These are phyloP conservation scores for Aureobasidium sp. DNA, from an alignment of 2,329 filamentous ascomycete genomes.

Conservation along the genomic window DNA sequence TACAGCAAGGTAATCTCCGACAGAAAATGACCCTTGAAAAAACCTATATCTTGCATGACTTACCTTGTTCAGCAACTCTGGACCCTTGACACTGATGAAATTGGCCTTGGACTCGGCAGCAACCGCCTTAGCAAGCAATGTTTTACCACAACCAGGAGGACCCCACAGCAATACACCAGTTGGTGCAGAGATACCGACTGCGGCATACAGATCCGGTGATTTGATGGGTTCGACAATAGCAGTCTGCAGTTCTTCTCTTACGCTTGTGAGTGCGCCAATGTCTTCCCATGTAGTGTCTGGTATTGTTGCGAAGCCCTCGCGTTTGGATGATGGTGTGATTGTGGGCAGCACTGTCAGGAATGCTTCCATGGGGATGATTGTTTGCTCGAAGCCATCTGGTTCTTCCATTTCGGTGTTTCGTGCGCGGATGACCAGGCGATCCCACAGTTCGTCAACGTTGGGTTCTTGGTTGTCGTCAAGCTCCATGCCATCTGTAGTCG, in stretches of 20 bases:
- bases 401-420: conserved; percentile 42
- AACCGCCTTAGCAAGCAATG: conserved; percentile 88
- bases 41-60: background rate
- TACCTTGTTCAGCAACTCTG: conserved; percentile 83
- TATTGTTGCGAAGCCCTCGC: conserved; percentile 91
- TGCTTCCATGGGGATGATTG: conserved; percentile 57
- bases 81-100: conserved; percentile 96
- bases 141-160: conserved; percentile 94
- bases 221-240: conserved; percentile 89
- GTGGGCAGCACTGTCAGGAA: conserved; percentile 69
- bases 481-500: conserved; percentile 41
- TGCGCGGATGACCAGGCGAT: conserved; percentile 46
- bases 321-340: conserved; percentile 73
- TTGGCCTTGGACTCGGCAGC: conserved; percentile 94
- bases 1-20: background rate
- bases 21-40: background rate
- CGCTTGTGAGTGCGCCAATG: conserved; percentile 74
- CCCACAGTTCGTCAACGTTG: conserved; percentile 25
- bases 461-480: conserved; percentile 37
- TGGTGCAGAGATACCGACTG: conserved; percentile 70
- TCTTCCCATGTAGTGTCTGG: conserved; percentile 90
- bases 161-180: conserved; percentile 93
- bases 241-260: conserved; percentile 73
- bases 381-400: conserved; percentile 48
- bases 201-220: conserved; percentile 67